These are phyloP conservation scores for Miscanthus lutarioriparius DNA, from an alignment of 176 grass and related monocot genomes.

Conservation along the genomic window DNA sequence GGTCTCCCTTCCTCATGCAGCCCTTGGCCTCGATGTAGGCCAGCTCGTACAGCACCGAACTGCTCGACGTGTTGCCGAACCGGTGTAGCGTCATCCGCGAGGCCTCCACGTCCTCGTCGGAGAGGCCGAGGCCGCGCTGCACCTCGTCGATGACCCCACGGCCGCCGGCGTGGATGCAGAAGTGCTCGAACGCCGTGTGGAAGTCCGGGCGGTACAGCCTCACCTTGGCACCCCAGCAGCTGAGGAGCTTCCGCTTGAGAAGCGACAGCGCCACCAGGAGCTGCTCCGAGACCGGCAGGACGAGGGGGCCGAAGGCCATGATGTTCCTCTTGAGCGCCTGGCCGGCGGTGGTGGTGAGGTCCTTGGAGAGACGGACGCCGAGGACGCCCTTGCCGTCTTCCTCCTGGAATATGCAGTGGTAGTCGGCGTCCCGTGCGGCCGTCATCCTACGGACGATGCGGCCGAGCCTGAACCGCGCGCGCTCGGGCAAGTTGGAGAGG, in stretches of 20 bases:
- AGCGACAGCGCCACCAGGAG: slow-evolving; percentile 15
- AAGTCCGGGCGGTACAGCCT: slow-evolving; percentile 31
- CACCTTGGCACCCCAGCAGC: not conserved
- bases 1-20: slow-evolving; percentile 9
- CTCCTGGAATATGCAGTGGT: slow-evolving; percentile 34
- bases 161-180: slow-evolving; percentile 35
- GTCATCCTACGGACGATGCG: slow-evolving; percentile 18
- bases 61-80: slow-evolving; percentile 37
- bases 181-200: slow-evolving; percentile 37
- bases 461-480: slow-evolving; percentile 23
- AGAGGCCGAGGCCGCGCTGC: slow-evolving; percentile 18
- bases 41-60: slow-evolving; percentile 29
- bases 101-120: slow-evolving; percentile 32
- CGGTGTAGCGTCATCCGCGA: slow-evolving; percentile 41
- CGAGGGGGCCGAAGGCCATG: not conserved
- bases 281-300: slow-evolving; percentile 32
- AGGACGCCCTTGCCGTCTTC: not conserved
- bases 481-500: not conserved
- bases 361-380: slow-evolving; percentile 20
- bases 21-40: slow-evolving; percentile 36
- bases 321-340: slow-evolving; percentile 27
- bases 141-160: slow-evolving; percentile 13
- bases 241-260: not conserved
- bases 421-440: slow-evolving; percentile 9
- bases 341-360: not conserved